Evolutionary conservation across 2,329 filamentous ascomycete species (phyloP), one percentile per base, ranked within the genome.

Genomic region (Epicoccum sorghinum): DNA sequence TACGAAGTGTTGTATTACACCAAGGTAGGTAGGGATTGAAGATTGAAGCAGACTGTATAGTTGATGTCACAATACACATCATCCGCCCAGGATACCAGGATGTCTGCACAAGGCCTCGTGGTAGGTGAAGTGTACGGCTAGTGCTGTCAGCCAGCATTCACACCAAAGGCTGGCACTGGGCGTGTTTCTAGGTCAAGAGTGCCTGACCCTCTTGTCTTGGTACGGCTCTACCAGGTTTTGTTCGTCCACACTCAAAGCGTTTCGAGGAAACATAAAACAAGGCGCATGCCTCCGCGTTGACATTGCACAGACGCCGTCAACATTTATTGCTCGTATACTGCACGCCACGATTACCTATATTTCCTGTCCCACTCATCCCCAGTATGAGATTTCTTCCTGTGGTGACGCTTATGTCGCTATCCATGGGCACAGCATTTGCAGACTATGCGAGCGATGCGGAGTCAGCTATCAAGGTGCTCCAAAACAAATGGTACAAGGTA

Each of bases 401-500:
- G 27, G 41, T 62, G 3, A 44, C 47, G 43, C 53, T 50, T 46
- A 37, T 37, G 41, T 50, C 38, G 3, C 37, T 46, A 3, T 3
- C 46, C 25, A 25, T 47, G 10, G 22, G 36, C 30, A 33, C 32
- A 53, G 45, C 47, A 37, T 42, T 54, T 44, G 67, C 66, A 29
- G 61, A 68, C 47, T 73, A 67, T 52, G 61, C 63, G 7, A 60
- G 65, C 25, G 61, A 72, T 51, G 66, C 69, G 2, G 53, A 66
- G 23, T 42, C 51, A 14, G 68, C 69, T 3, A 67, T 72, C 40
- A 67, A 66, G 42, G 59, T 60, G 9, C 49, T 73, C 3, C 68
- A 73, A 38, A 48, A 67, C 48, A 70, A 69, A 38, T 74, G 63
- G 62, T 75, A 75, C 52, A 65, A 67, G 29, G 58, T 60, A 12